Evolutionary conservation across 2,329 filamentous ascomycete species (phyloP).

Genomic region (Clonostachys rhizophaga): DNA sequence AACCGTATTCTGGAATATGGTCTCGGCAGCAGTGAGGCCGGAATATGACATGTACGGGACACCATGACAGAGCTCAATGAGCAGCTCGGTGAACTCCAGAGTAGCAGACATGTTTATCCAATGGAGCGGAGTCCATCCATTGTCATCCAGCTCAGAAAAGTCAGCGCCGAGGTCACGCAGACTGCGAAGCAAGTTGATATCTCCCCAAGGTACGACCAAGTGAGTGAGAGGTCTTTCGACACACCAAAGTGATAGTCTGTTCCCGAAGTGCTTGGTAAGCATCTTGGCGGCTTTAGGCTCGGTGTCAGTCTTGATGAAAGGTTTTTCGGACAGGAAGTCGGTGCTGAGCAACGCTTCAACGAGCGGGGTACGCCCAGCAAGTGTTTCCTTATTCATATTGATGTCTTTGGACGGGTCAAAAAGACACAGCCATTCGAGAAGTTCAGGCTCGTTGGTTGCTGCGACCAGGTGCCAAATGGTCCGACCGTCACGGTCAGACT

Average conservation of each 20-base stretch:
- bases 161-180: constrained; percentile 2
- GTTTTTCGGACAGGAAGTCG: background rate
- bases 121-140: constrained; percentile 2
- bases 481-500: constrained; percentile 18
- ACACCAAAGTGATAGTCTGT: no score
- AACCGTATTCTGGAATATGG: constrained; percentile 3
- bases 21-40: constrained; percentile 1
- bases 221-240: background rate
- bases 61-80: constrained; percentile 1
- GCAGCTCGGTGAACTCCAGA: background rate
- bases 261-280: background rate
- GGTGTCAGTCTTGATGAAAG: background rate
- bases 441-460: constrained; percentile 17
- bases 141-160: background rate
- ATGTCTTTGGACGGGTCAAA: constrained; percentile 11
- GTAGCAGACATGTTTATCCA: constrained; percentile 4
- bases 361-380: constrained; percentile 18
- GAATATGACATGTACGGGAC: background rate
- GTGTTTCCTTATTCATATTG: constrained; percentile 15
- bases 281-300: background rate
- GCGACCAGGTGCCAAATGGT: constrained; percentile 32
- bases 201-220: constrained; percentile 3
- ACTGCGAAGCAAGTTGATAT: constrained; percentile 1
- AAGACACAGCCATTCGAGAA: constrained; percentile 20
- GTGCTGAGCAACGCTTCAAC: constrained; percentile 18